phyloP scores from a whole-genome alignment of 768 basidiomycete species.

The Lentinula edodes region DNA sequence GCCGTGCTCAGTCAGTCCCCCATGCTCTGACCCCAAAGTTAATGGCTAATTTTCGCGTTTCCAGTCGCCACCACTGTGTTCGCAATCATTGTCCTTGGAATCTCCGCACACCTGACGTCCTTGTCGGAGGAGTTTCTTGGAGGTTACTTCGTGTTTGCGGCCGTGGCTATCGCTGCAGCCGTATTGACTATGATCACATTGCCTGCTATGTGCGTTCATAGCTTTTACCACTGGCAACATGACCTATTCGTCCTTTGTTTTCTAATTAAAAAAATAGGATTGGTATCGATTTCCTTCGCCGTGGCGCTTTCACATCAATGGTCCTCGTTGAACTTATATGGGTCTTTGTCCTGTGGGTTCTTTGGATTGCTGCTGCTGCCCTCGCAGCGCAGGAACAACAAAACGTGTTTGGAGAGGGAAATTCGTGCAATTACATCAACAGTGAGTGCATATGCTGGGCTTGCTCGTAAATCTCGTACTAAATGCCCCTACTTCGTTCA shows the following conservation, averaged over 20 bases:
- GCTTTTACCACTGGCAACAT: too few relatives aligned
- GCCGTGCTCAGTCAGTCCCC: constrained; percentile 9
- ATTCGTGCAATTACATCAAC: not conserved
- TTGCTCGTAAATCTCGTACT: not conserved
- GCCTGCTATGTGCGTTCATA: constrained; percentile 6
- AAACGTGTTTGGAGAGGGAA: not conserved
- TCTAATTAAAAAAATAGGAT: not conserved
- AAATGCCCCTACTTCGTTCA: not conserved
- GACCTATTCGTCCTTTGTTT: too few relatives aligned
- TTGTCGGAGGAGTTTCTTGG: constrained; percentile 2
- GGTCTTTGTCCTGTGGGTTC: constrained; percentile 9
- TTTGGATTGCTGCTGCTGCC: constrained; percentile 7
- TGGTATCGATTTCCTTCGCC: constrained; percentile 6
- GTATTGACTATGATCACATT: constrained; percentile 7
- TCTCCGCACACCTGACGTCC: constrained; percentile 9
- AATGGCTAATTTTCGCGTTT: not conserved
- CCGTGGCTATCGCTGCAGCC: constrained; percentile 9
- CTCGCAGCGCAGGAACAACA: not conserved
- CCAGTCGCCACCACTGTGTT: constrained; percentile 12
- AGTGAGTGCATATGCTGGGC: not conserved
- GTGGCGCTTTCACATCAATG: constrained; percentile 9
- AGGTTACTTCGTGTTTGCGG: constrained; percentile 7
- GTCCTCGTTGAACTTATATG: constrained; percentile 8
- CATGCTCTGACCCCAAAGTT: not conserved
- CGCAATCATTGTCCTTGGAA: constrained; percentile 21